Conservation (phyloP, 148 eudicot species). For the Rhododendron kiyosumense region DNA sequence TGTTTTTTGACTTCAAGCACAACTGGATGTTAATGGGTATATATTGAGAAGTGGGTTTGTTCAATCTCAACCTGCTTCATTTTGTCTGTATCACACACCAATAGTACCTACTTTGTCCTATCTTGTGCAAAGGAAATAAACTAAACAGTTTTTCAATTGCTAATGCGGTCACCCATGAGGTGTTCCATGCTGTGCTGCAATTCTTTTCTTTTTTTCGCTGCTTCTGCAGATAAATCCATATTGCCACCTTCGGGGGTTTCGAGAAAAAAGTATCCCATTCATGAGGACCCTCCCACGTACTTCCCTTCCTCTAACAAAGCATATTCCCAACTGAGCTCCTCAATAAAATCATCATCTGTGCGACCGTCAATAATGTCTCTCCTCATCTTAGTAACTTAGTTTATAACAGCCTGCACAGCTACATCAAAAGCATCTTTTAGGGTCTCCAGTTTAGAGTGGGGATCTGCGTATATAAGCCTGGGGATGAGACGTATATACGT, state of each 20-base stretch:
- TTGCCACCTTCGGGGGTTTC: slow-evolving; percentile 65
- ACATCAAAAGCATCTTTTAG: slow-evolving; percentile 83
- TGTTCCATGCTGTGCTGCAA: background rate
- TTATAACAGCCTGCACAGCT: slow-evolving; percentile 68
- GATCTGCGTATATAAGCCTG: slow-evolving; percentile 80
- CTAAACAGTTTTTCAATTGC: background rate
- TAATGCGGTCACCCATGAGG: background rate
- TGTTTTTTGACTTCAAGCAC: too few species aligned
- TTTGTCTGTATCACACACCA: too few species aligned
- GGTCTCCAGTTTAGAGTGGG: slow-evolving; percentile 78
- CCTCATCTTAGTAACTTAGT: slow-evolving; percentile 71
- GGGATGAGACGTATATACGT: slow-evolving; percentile 75
- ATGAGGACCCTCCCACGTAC: slow-evolving; percentile 38
- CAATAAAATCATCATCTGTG: slow-evolving; percentile 53
- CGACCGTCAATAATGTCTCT: slow-evolving; percentile 63
- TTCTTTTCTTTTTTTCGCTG: slow-evolving; percentile 34
- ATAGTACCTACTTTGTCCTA: too few species aligned
- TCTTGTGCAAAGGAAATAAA: too few species aligned
- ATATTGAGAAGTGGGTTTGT: too few species aligned
- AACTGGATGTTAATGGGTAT: too few species aligned
- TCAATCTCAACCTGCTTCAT: too few species aligned
- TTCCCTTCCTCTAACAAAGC: slow-evolving; percentile 66
- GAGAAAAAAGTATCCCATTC: slow-evolving; percentile 94
- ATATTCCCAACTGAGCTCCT: slow-evolving; percentile 89
- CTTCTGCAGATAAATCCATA: slow-evolving; percentile 41